Evolutionary conservation across 176 grass and related monocot genomes (phyloP).

Genomic region (Guadua angustifolia): DNA sequence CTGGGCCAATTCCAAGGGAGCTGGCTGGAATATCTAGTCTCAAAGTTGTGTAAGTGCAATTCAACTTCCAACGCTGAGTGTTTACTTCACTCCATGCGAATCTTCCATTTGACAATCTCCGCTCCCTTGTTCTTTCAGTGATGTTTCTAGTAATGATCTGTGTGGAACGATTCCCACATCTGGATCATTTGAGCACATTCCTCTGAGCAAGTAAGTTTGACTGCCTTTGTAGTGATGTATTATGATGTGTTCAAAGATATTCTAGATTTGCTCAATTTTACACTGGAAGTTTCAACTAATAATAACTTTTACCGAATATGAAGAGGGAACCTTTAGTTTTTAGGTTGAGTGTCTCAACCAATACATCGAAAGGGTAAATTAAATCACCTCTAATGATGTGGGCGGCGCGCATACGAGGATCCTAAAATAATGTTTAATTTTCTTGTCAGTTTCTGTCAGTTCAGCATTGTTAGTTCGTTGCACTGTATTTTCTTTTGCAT

Average conservation of each 20-base stretch:
- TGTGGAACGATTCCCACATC: conserved; percentile 93
- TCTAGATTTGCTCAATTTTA: background rate
- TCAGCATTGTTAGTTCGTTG: background rate
- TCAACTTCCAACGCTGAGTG: conserved; percentile 23
- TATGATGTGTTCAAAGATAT: background rate
- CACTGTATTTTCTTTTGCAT: background rate
- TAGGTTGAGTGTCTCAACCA: background rate
- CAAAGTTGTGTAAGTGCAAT: conserved; percentile 92
- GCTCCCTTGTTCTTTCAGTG: conserved; percentile 58
- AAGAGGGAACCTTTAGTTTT: background rate
- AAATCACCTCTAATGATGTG: conserved; percentile 8
- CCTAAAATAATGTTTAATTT: background rate
- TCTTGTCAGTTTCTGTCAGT: background rate
- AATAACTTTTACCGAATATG: background rate
- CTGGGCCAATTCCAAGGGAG: conserved; percentile 92
- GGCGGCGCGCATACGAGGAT: background rate
- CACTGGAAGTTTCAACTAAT: background rate
- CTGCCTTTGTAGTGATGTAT: background rate
- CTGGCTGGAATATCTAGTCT: conserved; percentile 70
- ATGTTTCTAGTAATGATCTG: conserved; percentile 88
- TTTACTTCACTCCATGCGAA: background rate
- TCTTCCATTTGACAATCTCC: conserved; percentile 25
- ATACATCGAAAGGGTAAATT: background rate
- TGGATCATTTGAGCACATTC: conserved; percentile 89
- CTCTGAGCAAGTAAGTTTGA: conserved; percentile 87